phyloP scores from a whole-genome alignment of 2,329 filamentous ascomycete genomes.

The Aspergillus jensenii region DNA sequence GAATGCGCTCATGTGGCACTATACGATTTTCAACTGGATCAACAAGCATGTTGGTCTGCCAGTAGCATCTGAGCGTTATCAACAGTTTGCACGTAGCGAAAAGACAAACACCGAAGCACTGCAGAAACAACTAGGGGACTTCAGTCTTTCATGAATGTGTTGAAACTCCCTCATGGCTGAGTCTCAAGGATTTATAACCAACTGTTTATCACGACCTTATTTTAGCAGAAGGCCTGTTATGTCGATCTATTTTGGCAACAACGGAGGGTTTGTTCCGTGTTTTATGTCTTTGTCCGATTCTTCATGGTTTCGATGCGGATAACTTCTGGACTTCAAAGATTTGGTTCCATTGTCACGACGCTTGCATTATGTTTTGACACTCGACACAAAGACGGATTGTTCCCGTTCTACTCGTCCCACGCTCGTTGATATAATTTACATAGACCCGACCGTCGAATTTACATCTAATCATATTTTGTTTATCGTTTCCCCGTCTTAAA shows the following conservation, averaged over 20 bases:
- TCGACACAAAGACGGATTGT: neutral
- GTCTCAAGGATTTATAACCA: neutral
- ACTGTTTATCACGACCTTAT: neutral
- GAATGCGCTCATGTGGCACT: constrained; percentile 88
- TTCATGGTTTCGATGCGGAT: neutral
- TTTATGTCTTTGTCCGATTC: constrained; percentile 4
- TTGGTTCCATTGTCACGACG: neutral
- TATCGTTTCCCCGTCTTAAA: neutral
- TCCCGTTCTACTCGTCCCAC: neutral
- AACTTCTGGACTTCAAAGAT: neutral
- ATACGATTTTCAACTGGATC: constrained; percentile 77
- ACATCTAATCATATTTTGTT: neutral
- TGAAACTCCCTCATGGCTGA: neutral
- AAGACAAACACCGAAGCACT: neutral
- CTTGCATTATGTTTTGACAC: neutral
- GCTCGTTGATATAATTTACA: neutral
- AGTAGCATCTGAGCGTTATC: constrained; percentile 38
- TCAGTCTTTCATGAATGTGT: constrained; percentile 16
- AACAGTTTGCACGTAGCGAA: constrained; percentile 8
- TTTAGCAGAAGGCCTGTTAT: neutral
- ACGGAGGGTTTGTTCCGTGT: neutral
- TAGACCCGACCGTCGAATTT: neutral
- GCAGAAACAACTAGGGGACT: constrained; percentile 17
- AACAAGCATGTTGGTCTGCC: constrained; percentile 58
- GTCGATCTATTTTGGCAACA: constrained; percentile 10